phyloP scores from a whole-genome alignment of 331 rosid genomes.

The Cydonia oblonga region DNA sequence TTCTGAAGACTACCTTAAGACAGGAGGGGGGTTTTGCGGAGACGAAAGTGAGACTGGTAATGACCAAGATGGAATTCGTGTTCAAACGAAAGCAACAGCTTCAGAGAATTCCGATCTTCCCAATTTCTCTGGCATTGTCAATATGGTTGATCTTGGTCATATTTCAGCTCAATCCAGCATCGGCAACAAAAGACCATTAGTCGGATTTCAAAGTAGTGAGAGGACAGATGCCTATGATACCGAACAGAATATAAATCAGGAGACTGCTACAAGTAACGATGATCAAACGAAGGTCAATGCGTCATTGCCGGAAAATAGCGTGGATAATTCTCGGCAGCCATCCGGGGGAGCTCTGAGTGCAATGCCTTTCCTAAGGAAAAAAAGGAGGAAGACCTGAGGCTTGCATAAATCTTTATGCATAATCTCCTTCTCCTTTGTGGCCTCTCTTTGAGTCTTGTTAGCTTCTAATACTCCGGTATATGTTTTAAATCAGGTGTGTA shows the following conservation, averaged over 20 bases:
- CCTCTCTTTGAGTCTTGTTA: too few relatives aligned
- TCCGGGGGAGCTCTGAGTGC: slow-evolving; percentile 36
- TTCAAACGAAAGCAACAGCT: neutral
- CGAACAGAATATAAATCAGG: slow-evolving; percentile 11
- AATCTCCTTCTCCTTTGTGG: too few relatives aligned
- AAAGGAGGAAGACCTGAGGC: slow-evolving; percentile 40
- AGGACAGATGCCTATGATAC: neutral
- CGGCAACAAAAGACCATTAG: neutral
- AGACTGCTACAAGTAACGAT: slow-evolving; percentile 2
- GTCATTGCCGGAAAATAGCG: slow-evolving; percentile 17
- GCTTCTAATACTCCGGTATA: neutral
- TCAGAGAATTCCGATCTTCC: slow-evolving; percentile 14
- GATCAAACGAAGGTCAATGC: slow-evolving; percentile 16
- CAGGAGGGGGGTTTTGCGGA: slow-evolving; percentile 59
- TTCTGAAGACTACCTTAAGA: slow-evolving; percentile 28
- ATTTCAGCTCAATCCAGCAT: neutral
- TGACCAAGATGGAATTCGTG: slow-evolving; percentile 17
- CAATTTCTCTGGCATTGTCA: slow-evolving; percentile 11
- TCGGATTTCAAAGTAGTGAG: neutral
- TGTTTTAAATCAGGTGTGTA: too few relatives aligned
- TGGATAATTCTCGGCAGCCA: slow-evolving; percentile 10
- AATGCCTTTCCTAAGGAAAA: slow-evolving; percentile 62
- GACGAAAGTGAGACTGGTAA: slow-evolving; percentile 29
- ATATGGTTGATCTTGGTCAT: slow-evolving; percentile 6
- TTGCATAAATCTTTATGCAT: neutral